A percentile compares a stretch with the other conserved stretches of the same genome.
Evolutionary conservation across 495 filamentous ascomycete species (phyloP).

Genomic region (Annulohypoxylon maeteangense): DNA sequence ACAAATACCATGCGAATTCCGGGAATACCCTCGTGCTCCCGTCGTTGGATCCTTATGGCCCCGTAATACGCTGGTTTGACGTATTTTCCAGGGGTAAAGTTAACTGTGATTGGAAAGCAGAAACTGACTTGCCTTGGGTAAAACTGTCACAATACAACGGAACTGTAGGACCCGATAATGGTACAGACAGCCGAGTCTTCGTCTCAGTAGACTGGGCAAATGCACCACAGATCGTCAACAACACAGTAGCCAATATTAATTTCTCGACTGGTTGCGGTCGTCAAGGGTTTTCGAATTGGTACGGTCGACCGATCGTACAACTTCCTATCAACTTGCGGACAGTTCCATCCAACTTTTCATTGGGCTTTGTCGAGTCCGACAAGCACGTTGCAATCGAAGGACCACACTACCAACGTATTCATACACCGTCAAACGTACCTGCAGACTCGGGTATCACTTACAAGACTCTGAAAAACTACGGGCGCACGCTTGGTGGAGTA

Average conservation of each 20-base stretch:
- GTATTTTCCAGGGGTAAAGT: constrained; percentile 71
- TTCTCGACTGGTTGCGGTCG: constrained; percentile 66
- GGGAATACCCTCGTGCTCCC: constrained; percentile 65
- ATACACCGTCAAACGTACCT: constrained; percentile 50
- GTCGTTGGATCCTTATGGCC: constrained; percentile 71
- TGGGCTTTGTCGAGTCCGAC: constrained; percentile 74
- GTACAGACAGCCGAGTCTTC: constrained; percentile 66
- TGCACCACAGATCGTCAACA: constrained; percentile 61
- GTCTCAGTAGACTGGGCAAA: constrained; percentile 70
- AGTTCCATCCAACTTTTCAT: constrained; percentile 64
- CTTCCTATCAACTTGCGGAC: constrained; percentile 67
- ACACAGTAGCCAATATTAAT: constrained; percentile 62
- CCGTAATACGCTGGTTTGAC: constrained; percentile 70
- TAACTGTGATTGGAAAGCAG: constrained; percentile 66
- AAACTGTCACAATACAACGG: constrained; percentile 66
- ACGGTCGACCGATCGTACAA: constrained; percentile 61
- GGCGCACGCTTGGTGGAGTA: constrained; percentile 67
- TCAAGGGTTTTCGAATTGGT: constrained; percentile 56
- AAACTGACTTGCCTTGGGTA: constrained; percentile 65
- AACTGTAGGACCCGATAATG: constrained; percentile 57
- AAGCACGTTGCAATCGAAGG: constrained; percentile 69
- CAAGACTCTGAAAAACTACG: constrained; percentile 63
- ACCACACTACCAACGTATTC: constrained; percentile 60
- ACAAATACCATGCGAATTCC: constrained; percentile 70
- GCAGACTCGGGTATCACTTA: constrained; percentile 59